These are phyloP conservation scores for Suaeda aralocaspica DNA, from an alignment of 148 eudicot genomes.

Conservation along the genomic window DNA sequence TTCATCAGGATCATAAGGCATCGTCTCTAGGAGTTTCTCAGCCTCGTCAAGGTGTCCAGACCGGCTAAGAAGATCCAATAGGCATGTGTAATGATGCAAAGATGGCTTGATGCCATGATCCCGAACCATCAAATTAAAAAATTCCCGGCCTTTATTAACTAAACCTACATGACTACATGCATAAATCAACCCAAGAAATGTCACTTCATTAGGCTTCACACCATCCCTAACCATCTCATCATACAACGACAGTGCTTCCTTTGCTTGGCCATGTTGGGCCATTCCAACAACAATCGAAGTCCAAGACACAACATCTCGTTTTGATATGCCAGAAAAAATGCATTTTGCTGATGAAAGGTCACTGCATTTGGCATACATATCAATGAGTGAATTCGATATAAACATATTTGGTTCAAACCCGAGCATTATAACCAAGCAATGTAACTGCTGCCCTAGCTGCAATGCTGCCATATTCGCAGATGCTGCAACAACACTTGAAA, in stretches of 20 bases:
- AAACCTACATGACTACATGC: conserved; percentile 82
- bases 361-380: conserved; percentile 82
- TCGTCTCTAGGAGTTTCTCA: conserved; percentile 44
- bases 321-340: conserved; percentile 34
- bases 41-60: conserved; percentile 69
- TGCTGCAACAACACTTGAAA: conserved; percentile 52
- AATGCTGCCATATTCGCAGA: conserved; percentile 51
- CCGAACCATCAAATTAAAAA: conserved; percentile 52
- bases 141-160: conserved; percentile 45
- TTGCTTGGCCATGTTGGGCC: conserved; percentile 71
- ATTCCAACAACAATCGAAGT: conserved; percentile 73
- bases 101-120: conserved; percentile 54
- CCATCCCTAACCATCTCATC: conserved; percentile 54
- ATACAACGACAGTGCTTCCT: conserved; percentile 53
- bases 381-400: conserved; percentile 50
- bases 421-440: conserved; percentile 45
- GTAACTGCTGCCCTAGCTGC: conserved; percentile 63
- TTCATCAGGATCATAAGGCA: conserved; percentile 74
- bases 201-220: conserved; percentile 61
- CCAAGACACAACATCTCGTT: conserved; percentile 68
- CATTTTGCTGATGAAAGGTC: conserved; percentile 50
- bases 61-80: conserved; percentile 61
- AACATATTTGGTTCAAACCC: conserved; percentile 51
- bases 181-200: conserved; percentile 62
- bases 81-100: conserved; percentile 64